These are phyloP conservation scores for Furcasterigmium furcatum DNA, from an alignment of 2,329 filamentous ascomycete species.

Conservation along the genomic window DNA sequence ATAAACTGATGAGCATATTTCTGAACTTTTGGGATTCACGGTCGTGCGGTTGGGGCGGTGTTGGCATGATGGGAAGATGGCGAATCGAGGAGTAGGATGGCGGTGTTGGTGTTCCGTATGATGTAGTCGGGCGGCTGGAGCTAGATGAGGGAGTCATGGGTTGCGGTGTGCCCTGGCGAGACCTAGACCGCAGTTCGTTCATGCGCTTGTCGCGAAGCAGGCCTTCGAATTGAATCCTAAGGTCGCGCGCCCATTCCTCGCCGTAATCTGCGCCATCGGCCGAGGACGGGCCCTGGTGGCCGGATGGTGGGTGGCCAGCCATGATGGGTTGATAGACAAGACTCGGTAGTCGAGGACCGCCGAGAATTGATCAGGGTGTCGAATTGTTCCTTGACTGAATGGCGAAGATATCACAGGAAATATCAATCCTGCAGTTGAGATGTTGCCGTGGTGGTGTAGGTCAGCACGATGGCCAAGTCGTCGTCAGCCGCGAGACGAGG, in stretches of 20 bases:
- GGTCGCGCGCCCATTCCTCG: constrained; percentile 73
- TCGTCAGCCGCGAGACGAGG: constrained; percentile 5
- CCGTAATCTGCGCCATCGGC: constrained; percentile 45
- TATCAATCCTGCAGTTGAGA: neutral
- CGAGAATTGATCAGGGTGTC: constrained; percentile 1
- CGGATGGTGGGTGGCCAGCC: constrained; percentile 32
- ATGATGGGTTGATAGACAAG: constrained; percentile 19
- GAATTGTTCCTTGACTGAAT: too few relatives aligned
- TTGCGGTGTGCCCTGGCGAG: constrained; percentile 51
- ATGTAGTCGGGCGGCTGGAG: constrained; percentile 43
- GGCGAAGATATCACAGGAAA: too few relatives aligned
- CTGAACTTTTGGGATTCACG: constrained; percentile 69
- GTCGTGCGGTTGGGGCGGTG: constrained; percentile 65
- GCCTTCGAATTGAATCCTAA: constrained; percentile 83
- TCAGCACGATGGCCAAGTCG: constrained; percentile 4
- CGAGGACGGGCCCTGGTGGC: constrained; percentile 18
- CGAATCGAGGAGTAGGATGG: constrained; percentile 46
- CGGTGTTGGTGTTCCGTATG: constrained; percentile 38
- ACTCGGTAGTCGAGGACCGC: constrained; percentile 5
- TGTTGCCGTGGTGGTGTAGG: neutral
- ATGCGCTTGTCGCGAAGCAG: constrained; percentile 82
- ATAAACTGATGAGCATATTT: constrained; percentile 80
- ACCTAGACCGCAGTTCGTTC: constrained; percentile 61
- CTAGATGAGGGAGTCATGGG: constrained; percentile 48
- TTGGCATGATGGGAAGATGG: constrained; percentile 59